Evolutionary conservation across 2,329 filamentous ascomycete genomes (phyloP).

Genomic region (Chrysoporthe deuterocubensis): DNA sequence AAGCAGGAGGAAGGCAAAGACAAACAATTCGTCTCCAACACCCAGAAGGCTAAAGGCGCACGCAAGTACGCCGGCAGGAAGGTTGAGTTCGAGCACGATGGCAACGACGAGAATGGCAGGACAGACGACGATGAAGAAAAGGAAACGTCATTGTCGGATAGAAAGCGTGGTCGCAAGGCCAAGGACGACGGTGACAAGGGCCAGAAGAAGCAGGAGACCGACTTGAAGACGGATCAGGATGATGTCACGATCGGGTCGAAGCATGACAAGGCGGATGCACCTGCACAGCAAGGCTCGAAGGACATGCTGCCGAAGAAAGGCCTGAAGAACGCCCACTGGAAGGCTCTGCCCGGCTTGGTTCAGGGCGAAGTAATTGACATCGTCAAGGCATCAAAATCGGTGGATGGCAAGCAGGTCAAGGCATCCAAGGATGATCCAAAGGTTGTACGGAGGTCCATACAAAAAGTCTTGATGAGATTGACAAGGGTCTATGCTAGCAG

Average conservation of each 20-base stretch:
- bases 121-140: neutral
- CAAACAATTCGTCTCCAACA: constrained; percentile 7
- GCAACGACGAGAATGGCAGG: neutral
- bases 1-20: constrained; percentile 8
- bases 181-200: neutral
- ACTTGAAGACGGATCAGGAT: neutral
- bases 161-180: constrained; percentile 13
- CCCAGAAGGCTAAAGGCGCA: neutral
- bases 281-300: constrained; percentile 18
- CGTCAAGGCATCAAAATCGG: constrained; percentile 16
- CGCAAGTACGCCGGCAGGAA: neutral
- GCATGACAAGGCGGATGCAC: constrained; percentile 27
- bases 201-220: constrained; percentile 13
- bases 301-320: constrained; percentile 26
- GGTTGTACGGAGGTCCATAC: constrained; percentile 6
- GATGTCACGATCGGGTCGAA: constrained; percentile 29
- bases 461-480: no score
- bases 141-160: neutral
- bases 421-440: constrained; percentile 27
- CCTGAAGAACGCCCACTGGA: constrained; percentile 27
- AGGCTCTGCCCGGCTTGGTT: constrained; percentile 26
- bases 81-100: constrained; percentile 1
- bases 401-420: constrained; percentile 28
- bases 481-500: no score
- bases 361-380: constrained; percentile 30